phyloP scores from a whole-genome alignment of 441 rosid species.

The Syzygium syzygioides region DNA sequence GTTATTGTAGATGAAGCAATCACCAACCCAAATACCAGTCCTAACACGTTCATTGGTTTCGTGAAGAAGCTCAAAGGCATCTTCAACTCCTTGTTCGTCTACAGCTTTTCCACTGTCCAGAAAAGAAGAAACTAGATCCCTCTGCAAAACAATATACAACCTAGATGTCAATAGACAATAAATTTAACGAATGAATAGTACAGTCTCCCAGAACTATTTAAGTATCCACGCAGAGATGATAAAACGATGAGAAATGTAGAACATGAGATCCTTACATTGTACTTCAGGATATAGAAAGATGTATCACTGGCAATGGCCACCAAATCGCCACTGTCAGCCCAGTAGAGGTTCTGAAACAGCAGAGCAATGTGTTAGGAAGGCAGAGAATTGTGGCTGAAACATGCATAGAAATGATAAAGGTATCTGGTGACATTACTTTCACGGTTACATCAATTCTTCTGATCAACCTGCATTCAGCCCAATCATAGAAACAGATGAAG shows the following conservation, averaged over 20 bases:
- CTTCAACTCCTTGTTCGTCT: conserved; percentile 97
- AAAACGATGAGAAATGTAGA: neutral
- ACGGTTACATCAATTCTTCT: conserved; percentile 94
- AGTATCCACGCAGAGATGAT: neutral
- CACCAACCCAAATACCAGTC: conserved; percentile 99
- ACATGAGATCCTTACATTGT: conserved; percentile 49
- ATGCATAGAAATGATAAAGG: conserved; percentile 1
- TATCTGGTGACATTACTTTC: conserved; percentile 41
- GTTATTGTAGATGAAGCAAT: conserved; percentile 95
- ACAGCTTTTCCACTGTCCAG: conserved; percentile 81
- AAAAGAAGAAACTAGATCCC: conserved; percentile 76
- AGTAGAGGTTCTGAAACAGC: conserved; percentile 71
- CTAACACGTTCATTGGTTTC: conserved; percentile 97
- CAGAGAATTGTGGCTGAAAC: conserved; percentile 2
- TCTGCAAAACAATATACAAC: conserved; percentile 40
- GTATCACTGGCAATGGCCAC: conserved; percentile 97
- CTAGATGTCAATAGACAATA: neutral
- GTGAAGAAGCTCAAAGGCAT: conserved; percentile 97
- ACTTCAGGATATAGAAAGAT: conserved; percentile 94
- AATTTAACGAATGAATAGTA: neutral
- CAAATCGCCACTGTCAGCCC: conserved; percentile 99
- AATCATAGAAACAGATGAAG: conserved; percentile 97
- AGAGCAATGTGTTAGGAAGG: conserved; percentile 13
- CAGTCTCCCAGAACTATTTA: neutral
- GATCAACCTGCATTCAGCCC: conserved; percentile 97